Evolutionary conservation across 192 early-diverging fungal genomes (phyloP), one percentile per base, ranked within the genome.

Genomic region (Coemansia sp.): DNA sequence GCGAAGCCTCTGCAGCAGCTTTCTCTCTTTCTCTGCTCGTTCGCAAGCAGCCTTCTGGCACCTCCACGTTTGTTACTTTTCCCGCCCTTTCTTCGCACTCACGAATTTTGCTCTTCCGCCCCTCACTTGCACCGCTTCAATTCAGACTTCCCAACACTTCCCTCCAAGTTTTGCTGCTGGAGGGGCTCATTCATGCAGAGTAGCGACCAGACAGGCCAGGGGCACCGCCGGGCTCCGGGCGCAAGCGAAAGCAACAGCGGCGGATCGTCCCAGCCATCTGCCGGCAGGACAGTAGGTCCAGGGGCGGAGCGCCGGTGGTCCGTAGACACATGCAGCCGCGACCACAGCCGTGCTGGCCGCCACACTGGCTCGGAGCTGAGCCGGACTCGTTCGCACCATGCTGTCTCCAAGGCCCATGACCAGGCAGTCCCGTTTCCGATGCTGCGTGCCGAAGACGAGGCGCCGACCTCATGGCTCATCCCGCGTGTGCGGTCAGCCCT

Each of bases 401-500:
- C 55, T 6, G 22, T 21, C 25, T 24, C 25, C 3, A 44, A 19
- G 1, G 56, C 30, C 9, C 35, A 27, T 7, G 55, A 54, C 21
- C 62, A 60, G 30, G 62, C 50, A 14, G 58, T 69, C 18, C 73
- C 67, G 3, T 76, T 76, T 38, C 73, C 73, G 31, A 65, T 61
- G 73, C 55, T 76, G 16, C 62, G 67, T 8, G 67, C 59, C 7
- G 73, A 76, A 21, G 67, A 76, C 28, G 73, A 76, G 40, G 66
- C 73, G 32, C 66, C 67, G 3, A 69, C 73, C 3, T 65, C 73
- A n/a, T 76, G 73, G 73, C 62, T 76, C 12, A 69, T 76, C 32
- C 73, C 73, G 21, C 73, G 67, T 9, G 73, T 76, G 42, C 58
- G 73, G 24, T 76, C 73, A 3, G 63, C 50, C 42, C 73, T 76